Evolutionary conservation across 306 rosid species (phyloP).

Genomic region (Boehmeria nivea): DNA sequence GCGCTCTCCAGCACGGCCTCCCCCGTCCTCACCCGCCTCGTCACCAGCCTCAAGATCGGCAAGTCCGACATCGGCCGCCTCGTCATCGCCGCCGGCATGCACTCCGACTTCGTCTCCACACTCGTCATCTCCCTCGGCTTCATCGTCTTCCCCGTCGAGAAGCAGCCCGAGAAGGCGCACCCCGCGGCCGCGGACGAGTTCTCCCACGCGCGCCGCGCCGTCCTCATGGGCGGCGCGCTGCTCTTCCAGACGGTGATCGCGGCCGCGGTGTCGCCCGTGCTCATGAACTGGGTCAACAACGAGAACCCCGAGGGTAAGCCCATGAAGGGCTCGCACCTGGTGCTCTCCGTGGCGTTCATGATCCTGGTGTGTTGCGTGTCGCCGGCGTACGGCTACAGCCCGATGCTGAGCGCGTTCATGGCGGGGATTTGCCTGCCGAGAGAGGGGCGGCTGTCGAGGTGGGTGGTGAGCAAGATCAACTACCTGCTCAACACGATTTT

Average conservation of each 20-base stretch:
- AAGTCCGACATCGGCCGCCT: slow-evolving; percentile 87
- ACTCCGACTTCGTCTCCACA: slow-evolving; percentile 64
- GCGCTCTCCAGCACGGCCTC: slow-evolving; percentile 75
- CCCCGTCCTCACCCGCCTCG: slow-evolving; percentile 68
- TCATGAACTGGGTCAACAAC: slow-evolving; percentile 81
- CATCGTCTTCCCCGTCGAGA: slow-evolving; percentile 32
- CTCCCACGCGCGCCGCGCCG: slow-evolving; percentile 2
- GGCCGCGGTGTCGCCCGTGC: slow-evolving; percentile 54
- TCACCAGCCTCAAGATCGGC: slow-evolving; percentile 68
- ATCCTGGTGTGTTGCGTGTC: slow-evolving; percentile 53
- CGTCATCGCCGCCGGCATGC: slow-evolving; percentile 81
- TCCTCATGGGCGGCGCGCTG: slow-evolving; percentile 33
- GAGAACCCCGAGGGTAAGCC: slow-evolving; percentile 94
- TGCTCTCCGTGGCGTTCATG: slow-evolving; percentile 75
- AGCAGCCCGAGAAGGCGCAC: slow-evolving; percentile 1
- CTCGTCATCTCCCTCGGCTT: slow-evolving; percentile 58
- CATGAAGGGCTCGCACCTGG: slow-evolving; percentile 79
- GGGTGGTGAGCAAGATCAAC: slow-evolving; percentile 69
- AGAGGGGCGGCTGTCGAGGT: slow-evolving; percentile 79
- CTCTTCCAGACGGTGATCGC: slow-evolving; percentile 43
- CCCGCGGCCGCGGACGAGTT: background rate
- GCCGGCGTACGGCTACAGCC: slow-evolving; percentile 49
- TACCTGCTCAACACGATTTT: slow-evolving; percentile 55
- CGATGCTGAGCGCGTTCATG: slow-evolving; percentile 74
- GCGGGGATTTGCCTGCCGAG: slow-evolving; percentile 76